phyloP scores from a whole-genome alignment of 2,329 filamentous ascomycete species.

The Botrytis sinoallii region DNA sequence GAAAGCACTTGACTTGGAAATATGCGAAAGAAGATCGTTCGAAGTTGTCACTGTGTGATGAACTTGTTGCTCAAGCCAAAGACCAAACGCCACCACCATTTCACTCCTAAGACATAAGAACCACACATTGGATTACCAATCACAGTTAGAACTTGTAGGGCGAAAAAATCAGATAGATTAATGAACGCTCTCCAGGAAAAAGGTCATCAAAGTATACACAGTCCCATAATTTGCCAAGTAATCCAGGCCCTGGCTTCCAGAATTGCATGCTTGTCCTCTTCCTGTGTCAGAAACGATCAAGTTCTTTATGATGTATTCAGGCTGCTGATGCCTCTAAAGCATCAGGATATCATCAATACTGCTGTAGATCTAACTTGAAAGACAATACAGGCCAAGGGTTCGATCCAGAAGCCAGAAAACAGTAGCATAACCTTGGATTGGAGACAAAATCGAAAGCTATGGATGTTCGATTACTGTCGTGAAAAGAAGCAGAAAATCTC shows the following conservation, averaged over 20 bases:
- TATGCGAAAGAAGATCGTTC: background rate
- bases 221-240: background rate
- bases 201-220: background rate
- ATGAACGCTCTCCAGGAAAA: background rate
- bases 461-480: background rate
- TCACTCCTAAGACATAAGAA: accelerated
- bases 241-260: no score
- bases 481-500: background rate
- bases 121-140: background rate
- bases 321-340: background rate
- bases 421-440: background rate
- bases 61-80: background rate
- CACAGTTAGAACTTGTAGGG: background rate
- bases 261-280: background rate
- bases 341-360: no score
- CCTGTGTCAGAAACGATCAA: background rate
- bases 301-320: background rate
- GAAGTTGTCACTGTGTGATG: background rate
- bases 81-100: background rate
- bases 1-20: background rate
- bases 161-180: background rate
- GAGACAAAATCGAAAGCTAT: background rate
- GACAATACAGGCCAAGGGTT: background rate
- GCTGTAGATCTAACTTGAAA: background rate
- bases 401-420: background rate